Conservation (phyloP, 306 rosid genomes). For the Delonix regia region DNA sequence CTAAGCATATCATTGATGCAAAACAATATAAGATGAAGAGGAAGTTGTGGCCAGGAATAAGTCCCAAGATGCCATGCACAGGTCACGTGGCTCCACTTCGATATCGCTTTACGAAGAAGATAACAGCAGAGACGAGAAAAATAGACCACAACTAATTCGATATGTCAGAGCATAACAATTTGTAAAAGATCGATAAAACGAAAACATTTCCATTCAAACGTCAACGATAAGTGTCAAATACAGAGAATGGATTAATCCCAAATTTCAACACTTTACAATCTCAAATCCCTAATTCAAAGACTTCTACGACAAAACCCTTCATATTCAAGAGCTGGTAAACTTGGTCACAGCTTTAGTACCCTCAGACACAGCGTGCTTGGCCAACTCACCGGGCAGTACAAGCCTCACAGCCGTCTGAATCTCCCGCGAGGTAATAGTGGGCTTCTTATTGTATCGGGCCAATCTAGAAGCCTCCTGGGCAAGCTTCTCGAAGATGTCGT, state of each 20-base stretch:
- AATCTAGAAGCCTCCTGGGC: constrained; percentile 14
- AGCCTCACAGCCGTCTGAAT: constrained; percentile 41
- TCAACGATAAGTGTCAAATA: neutral
- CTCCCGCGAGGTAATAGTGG: constrained; percentile 38
- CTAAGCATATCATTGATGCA: too few species aligned
- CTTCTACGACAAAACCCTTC: neutral
- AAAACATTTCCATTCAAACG: neutral
- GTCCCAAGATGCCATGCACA: neutral
- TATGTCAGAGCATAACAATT: neutral
- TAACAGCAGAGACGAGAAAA: neutral
- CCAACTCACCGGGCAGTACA: constrained; percentile 37
- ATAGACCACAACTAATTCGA: neutral
- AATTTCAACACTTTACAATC: neutral
- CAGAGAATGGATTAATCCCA: neutral
- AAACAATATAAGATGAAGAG: too few species aligned
- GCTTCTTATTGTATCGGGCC: constrained; percentile 42
- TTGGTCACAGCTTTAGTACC: constrained; percentile 31
- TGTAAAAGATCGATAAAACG: neutral
- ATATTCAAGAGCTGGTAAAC: neutral
- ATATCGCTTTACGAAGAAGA: neutral
- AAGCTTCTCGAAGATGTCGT: constrained; percentile 23
- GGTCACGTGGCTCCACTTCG: neutral
- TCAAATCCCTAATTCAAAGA: neutral
- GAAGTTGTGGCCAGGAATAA: neutral
- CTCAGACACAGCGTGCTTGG: constrained; percentile 38